Conservation (phyloP, 2,329 filamentous ascomycete genomes). For the Hypoxylon sp. region DNA sequence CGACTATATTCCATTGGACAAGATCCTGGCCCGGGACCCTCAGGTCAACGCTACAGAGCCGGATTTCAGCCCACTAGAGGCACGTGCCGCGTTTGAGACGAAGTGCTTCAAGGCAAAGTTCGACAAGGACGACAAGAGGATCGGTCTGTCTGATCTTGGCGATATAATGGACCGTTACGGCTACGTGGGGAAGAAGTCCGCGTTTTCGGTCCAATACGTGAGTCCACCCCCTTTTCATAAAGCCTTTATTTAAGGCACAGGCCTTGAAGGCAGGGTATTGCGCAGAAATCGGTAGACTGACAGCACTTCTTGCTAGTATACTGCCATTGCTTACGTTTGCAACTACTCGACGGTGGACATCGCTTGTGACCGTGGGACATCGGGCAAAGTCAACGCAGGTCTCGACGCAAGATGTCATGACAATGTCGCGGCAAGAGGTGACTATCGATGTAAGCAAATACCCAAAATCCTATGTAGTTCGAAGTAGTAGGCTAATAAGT, state of each 20-base stretch:
- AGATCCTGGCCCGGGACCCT: background rate
- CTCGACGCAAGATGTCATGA: slow-evolving; percentile 6
- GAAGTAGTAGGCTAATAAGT: background rate
- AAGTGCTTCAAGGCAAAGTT: slow-evolving; percentile 17
- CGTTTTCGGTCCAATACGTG: slow-evolving; percentile 15
- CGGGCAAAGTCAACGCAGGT: slow-evolving; percentile 11
- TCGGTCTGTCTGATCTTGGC: slow-evolving; percentile 4
- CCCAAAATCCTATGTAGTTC: background rate
- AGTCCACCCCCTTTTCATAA: background rate
- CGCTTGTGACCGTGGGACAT: slow-evolving; percentile 2
- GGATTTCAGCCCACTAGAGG: background rate
- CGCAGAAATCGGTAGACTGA: background rate
- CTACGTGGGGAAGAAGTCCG: background rate
- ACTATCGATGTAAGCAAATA: slow-evolving; percentile 11
- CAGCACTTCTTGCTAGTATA: background rate
- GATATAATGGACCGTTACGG: slow-evolving; percentile 17
- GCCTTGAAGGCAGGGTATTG: background rate
- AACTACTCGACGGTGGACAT: slow-evolving; percentile 5
- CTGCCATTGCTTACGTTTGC: slow-evolving; percentile 6
- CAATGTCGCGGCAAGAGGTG: slow-evolving; percentile 15
- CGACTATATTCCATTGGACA: slow-evolving; percentile 6
- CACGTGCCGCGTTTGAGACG: background rate
- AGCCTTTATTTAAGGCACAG: background rate
- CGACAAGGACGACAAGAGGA: slow-evolving; percentile 11
- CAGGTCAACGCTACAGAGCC: slow-evolving; percentile 4